Evolutionary conservation across 2,329 filamentous ascomycete species (phyloP), one percentile per base, ranked within the genome.

Genomic region (Xylariaceae sp.): DNA sequence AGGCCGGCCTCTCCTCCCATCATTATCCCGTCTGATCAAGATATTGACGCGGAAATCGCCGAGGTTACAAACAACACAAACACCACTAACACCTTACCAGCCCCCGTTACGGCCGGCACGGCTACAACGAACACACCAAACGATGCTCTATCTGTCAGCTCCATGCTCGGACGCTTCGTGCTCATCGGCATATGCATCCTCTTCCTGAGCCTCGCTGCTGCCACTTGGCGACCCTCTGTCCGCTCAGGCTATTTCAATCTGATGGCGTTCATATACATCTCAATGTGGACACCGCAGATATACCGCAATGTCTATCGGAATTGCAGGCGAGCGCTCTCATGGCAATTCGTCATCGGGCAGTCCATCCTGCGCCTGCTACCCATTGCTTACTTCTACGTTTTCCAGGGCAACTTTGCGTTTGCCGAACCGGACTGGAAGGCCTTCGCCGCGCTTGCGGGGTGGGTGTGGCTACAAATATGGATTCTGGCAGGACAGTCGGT

Each of bases 211-310:
- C 66, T 81, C 23, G 74, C 75, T 9, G 78, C 79, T 5, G 67
- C 69, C 13, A 74, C 76, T 2, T 83, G 79, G 78, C 73, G 77
- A 36, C 67, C 73, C 1, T 59, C 62, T 6, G 56, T 74, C 29
- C 76, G 79, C 24, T 65, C 70, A 16, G 56, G 67, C 35, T 82
- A 81, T 57, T 67, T 77, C 52, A 77, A 89, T 57, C 48, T 71
- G 3, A 66, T 94, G 15, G 73, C 77, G 2, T 78, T 90, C 52
- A 50, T 75, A 37, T 96, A 96, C 59, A 76, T 96, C 31, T 95
- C 89, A 14, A 82, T 96, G 57, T 97, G 90, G 90, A 59, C 81
- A 1, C 90, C 92, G 0, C 92, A 98, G 60, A 94, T 97, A 50
- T 78, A 85, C 57, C 85, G 92, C 46, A 98, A 98, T 60, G 72